A percentile compares a stretch with the other conserved stretches of the same genome.
Conservation (phyloP, 2,329 filamentous ascomycete species). For the Diaporthe sp. region DNA sequence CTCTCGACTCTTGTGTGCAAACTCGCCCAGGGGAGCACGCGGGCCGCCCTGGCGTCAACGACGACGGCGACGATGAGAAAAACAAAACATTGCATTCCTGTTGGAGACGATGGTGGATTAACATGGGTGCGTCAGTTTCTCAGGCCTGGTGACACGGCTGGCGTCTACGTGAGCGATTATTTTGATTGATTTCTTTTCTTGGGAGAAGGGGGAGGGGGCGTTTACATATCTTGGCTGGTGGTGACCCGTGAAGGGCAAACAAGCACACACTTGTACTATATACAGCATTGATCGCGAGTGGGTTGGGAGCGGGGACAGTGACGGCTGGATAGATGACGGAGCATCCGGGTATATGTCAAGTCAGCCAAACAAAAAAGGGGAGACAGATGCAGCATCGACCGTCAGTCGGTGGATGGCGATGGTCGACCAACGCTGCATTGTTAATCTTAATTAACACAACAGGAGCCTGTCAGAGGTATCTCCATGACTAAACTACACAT, state of each 20-base stretch:
- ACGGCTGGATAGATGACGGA: not conserved
- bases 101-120: not conserved
- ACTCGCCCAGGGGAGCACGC: not conserved
- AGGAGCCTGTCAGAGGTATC: slow-evolving; percentile 1
- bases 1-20: not conserved
- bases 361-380: slow-evolving; percentile 11
- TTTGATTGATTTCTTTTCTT: not conserved
- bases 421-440: not conserved
- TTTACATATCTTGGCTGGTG: slow-evolving; percentile 9
- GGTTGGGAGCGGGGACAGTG: not conserved
- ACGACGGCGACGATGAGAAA: not conserved
- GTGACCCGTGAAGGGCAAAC: not conserved
- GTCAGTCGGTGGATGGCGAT: not conserved
- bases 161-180: slow-evolving; percentile 4
- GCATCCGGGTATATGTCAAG: not conserved
- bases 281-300: not conserved
- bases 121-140: not conserved
- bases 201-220: not conserved
- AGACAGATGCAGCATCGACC: slow-evolving; percentile 18
- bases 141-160: not conserved
- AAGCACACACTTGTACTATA: slow-evolving; percentile 10
- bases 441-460: slow-evolving; percentile 25
- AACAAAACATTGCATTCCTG: not conserved
- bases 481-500: not conserved
- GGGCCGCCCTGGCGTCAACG: not conserved